Evolutionary conservation across 148 eudicot species (phyloP).

Genomic region (Diospyros kaki): DNA sequence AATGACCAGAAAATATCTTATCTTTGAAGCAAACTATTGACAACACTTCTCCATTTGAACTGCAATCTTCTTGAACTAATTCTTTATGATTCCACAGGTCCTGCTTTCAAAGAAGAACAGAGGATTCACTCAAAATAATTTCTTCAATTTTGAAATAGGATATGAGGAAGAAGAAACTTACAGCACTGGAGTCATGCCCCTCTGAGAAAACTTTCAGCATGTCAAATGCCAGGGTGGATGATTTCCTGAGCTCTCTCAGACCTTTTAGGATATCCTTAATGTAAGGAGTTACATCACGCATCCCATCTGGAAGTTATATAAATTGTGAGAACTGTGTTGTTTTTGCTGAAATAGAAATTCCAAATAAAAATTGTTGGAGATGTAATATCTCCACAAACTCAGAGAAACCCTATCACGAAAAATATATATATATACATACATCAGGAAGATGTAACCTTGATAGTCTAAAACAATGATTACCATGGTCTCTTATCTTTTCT

Average conservation of each 20-base stretch:
- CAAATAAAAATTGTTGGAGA: background rate
- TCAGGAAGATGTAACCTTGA: background rate
- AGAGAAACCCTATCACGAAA: background rate
- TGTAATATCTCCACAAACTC: background rate
- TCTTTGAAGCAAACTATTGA: conserved; percentile 35
- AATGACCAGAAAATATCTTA: conserved; percentile 46
- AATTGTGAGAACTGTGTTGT: background rate
- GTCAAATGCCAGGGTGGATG: conserved; percentile 38
- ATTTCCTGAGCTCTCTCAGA: conserved; percentile 43
- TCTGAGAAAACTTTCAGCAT: conserved; percentile 41
- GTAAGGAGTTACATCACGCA: conserved; percentile 28
- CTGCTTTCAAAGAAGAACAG: conserved; percentile 16
- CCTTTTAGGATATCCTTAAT: conserved; percentile 46
- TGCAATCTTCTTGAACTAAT: conserved; percentile 44
- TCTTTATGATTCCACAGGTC: conserved; percentile 49
- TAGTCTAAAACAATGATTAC: background rate
- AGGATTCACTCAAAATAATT: background rate
- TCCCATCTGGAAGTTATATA: conserved; percentile 36
- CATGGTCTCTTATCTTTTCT: too few species aligned
- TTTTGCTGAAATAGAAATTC: background rate
- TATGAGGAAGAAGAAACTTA: conserved; percentile 20
- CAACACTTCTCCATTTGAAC: conserved; percentile 37
- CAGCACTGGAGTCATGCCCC: conserved; percentile 39
- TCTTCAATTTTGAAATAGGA: background rate
- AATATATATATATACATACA: background rate